phyloP scores from a whole-genome alignment of 2,329 filamentous ascomycete genomes.

The Ophiocordyceps robertsii region DNA sequence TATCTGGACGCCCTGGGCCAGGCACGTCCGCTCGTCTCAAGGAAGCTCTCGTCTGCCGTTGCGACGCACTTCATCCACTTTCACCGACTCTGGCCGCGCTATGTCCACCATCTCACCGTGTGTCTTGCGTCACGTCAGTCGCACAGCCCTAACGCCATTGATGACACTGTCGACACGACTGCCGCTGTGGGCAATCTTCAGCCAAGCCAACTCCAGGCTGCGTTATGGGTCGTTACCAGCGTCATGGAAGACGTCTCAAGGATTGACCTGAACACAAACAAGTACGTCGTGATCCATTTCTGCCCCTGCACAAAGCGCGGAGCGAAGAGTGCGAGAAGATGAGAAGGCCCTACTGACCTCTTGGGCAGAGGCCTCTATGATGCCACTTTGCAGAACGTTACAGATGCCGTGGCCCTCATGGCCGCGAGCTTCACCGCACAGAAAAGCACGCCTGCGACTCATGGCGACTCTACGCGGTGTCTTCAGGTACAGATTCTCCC shows the following conservation, averaged over 20 bases:
- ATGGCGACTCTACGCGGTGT: conserved; percentile 44
- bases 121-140: conserved; percentile 31
- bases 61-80: conserved; percentile 65
- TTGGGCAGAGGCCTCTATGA: conserved; percentile 21
- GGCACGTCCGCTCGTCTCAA: conserved; percentile 46
- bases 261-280: conserved; percentile 49
- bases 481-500: conserved; percentile 34
- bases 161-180: conserved; percentile 23
- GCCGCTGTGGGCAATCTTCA: conserved; percentile 34
- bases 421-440: conserved; percentile 20
- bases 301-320: no score
- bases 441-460: conserved; percentile 18
- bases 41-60: conserved; percentile 66
- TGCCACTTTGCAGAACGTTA: conserved; percentile 24
- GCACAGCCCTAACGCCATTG: conserved; percentile 8
- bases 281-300: conserved; percentile 22
- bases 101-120: conserved; percentile 44
- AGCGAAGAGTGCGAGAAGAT: no score
- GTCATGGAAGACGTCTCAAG: conserved; percentile 31
- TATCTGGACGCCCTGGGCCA: conserved; percentile 40
- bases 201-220: conserved; percentile 34
- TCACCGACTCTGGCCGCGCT: conserved; percentile 51
- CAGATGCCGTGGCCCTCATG: conserved; percentile 27
- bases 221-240: conserved; percentile 46
- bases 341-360: conserved; percentile 1